A percentile compares a stretch with the other conserved stretches of the same genome.
Conservation (phyloP, 2,329 filamentous ascomycete species). For the Fusarium devonianum region DNA sequence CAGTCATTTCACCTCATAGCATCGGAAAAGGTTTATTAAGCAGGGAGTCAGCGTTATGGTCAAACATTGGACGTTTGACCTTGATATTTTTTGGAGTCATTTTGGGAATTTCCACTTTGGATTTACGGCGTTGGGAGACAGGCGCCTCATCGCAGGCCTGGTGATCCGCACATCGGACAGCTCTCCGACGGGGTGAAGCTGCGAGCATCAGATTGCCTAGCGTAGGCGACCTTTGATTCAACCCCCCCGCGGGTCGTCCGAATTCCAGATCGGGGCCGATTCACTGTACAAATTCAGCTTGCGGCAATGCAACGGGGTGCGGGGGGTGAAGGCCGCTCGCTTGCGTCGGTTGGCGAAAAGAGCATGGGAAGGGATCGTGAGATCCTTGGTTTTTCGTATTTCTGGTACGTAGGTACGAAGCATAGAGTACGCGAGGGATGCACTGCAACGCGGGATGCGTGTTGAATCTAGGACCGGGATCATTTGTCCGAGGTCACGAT, state of each 20-base stretch:
- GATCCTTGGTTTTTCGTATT: slow-evolving; percentile 20
- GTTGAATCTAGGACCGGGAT: not conserved
- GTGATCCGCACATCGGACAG: slow-evolving; percentile 22
- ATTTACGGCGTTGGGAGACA: slow-evolving; percentile 25
- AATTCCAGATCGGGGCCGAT: slow-evolving; percentile 32
- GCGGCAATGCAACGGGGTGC: slow-evolving; percentile 32
- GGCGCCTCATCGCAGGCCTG: slow-evolving; percentile 9
- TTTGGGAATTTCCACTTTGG: no score
- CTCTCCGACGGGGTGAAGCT: slow-evolving; percentile 28
- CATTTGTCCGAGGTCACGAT: not conserved
- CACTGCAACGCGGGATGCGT: not conserved
- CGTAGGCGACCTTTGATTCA: no score
- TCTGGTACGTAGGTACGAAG: no score
- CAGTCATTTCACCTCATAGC: slow-evolving; percentile 8
- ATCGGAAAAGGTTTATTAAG: slow-evolving; percentile 30
- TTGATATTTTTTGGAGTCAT: slow-evolving; percentile 27
- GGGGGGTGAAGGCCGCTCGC: slow-evolving; percentile 25
- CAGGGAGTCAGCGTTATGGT: slow-evolving; percentile 40
- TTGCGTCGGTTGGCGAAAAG: slow-evolving; percentile 31
- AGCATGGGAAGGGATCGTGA: slow-evolving; percentile 17
- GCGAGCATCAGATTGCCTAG: slow-evolving; percentile 12
- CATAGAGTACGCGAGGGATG: slow-evolving; percentile 1
- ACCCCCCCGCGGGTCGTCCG: slow-evolving; percentile 36
- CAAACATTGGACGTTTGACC: slow-evolving; percentile 23
- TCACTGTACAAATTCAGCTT: slow-evolving; percentile 23